Percentiles rank a stretch among this genome's conserved stretches.
Conservation (phyloP, 1,284 basidiomycete species). For the Clitocybe nebularis region DNA sequence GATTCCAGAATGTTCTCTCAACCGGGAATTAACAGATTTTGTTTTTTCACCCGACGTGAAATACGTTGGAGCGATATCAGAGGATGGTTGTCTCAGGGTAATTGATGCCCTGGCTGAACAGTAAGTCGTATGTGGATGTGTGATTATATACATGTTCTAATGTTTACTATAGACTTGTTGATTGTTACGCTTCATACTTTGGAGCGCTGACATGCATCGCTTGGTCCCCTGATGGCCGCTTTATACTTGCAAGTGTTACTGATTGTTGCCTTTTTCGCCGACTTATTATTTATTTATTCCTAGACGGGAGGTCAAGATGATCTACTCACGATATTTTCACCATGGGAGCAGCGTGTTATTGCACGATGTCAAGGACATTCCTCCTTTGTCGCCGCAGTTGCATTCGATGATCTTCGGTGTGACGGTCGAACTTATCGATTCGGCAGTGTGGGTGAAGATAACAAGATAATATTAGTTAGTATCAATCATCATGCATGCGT, state of each 20-base stretch:
- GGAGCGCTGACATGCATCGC: slow-evolving; percentile 84
- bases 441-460: slow-evolving; percentile 91
- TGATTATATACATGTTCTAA: slow-evolving; percentile 10
- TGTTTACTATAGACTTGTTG: slow-evolving; percentile 58
- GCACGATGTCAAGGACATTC: slow-evolving; percentile 96
- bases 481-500: slow-evolving; percentile 2
- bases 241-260: slow-evolving; percentile 67
- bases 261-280: background rate
- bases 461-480: slow-evolving; percentile 80
- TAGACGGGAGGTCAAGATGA: slow-evolving; percentile 79
- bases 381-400: slow-evolving; percentile 86
- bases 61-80: slow-evolving; percentile 80
- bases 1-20: slow-evolving; percentile 3
- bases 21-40: slow-evolving; percentile 65
- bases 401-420: slow-evolving; percentile 85
- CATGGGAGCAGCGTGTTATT: slow-evolving; percentile 89
- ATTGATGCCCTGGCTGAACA: slow-evolving; percentile 84
- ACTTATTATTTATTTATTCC: slow-evolving; percentile 3
- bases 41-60: slow-evolving; percentile 89
- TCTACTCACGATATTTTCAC: slow-evolving; percentile 88
- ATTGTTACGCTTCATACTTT: slow-evolving; percentile 91
- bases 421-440: slow-evolving; percentile 89
- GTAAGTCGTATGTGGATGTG: slow-evolving; percentile 39
- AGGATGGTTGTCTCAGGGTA: slow-evolving; percentile 85
- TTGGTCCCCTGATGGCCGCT: slow-evolving; percentile 94